Conservation (phyloP, 768 basidiomycete genomes). For the Steccherinum ochraceum region DNA sequence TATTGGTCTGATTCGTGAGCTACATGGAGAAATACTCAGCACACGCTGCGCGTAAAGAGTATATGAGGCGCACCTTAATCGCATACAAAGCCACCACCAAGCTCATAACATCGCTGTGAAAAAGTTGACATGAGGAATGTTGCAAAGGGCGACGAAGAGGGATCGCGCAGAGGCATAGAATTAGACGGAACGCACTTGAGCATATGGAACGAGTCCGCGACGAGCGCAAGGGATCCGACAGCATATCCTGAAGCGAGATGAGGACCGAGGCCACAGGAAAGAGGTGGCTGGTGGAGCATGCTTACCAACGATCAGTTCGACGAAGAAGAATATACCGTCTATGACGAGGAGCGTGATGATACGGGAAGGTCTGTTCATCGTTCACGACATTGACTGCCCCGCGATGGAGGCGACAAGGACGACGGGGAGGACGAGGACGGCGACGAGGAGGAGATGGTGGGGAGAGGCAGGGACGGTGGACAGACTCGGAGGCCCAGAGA, state of each 20-base stretch:
- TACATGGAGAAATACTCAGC: constrained; percentile 24
- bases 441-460: constrained; percentile 4
- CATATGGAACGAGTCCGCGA: constrained; percentile 99
- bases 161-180: no score
- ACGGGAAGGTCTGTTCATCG: constrained; percentile 59
- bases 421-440: constrained; percentile 6
- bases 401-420: background rate
- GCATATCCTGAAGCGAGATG: constrained; percentile 62
- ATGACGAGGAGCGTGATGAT: constrained; percentile 77
- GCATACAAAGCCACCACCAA: constrained; percentile 93
- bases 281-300: background rate
- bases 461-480: background rate
- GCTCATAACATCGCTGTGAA: constrained; percentile 97
- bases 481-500: background rate
- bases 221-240: constrained; percentile 91
- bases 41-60: constrained; percentile 2
- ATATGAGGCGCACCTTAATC: constrained; percentile 51
- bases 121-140: constrained; percentile 6
- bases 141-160: background rate
- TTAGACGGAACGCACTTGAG: constrained; percentile 66
- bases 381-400: background rate
- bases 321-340: constrained; percentile 80
- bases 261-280: constrained; percentile 8
- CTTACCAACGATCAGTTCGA: constrained; percentile 75
- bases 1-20: constrained; percentile 56